These are phyloP conservation scores for Aspergillus hancockii DNA, from an alignment of 495 filamentous ascomycete species.

Conservation along the genomic window DNA sequence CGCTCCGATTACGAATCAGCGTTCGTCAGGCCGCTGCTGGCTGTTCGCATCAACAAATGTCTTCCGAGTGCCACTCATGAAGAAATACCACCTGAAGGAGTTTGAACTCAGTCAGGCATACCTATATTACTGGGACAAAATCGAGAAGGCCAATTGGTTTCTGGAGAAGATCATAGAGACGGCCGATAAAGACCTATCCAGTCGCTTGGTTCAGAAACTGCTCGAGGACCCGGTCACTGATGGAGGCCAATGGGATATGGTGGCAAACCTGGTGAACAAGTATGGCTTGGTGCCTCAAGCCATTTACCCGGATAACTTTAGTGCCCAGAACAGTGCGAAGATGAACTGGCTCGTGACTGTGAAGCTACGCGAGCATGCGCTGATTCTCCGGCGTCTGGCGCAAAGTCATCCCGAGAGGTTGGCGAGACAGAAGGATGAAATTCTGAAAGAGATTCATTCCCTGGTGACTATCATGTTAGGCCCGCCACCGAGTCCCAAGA, in stretches of 20 bases:
- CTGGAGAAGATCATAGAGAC: constrained; percentile 80
- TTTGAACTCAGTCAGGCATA: constrained; percentile 86
- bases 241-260: constrained; percentile 93
- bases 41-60: constrained; percentile 86
- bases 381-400: constrained; percentile 60
- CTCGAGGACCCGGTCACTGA: constrained; percentile 69
- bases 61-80: constrained; percentile 81
- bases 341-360: constrained; percentile 78
- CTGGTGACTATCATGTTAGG: constrained; percentile 79
- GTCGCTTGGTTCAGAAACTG: constrained; percentile 66
- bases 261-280: constrained; percentile 80
- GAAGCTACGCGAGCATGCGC: constrained; percentile 82
- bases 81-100: constrained; percentile 70
- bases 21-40: constrained; percentile 80
- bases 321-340: constrained; percentile 64
- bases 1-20: constrained; percentile 80
- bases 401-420: constrained; percentile 28
- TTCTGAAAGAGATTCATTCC: constrained; percentile 75
- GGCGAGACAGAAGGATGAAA: constrained; percentile 60
- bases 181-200: constrained; percentile 62
- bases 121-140: constrained; percentile 94
- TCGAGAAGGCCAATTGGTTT: constrained; percentile 90
- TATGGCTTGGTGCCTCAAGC: constrained; percentile 80
- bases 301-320: constrained; percentile 78
- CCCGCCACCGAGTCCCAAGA: constrained; percentile 64